phyloP scores from a whole-genome alignment of 768 basidiomycete species.

The Clavaria fumosa region DNA sequence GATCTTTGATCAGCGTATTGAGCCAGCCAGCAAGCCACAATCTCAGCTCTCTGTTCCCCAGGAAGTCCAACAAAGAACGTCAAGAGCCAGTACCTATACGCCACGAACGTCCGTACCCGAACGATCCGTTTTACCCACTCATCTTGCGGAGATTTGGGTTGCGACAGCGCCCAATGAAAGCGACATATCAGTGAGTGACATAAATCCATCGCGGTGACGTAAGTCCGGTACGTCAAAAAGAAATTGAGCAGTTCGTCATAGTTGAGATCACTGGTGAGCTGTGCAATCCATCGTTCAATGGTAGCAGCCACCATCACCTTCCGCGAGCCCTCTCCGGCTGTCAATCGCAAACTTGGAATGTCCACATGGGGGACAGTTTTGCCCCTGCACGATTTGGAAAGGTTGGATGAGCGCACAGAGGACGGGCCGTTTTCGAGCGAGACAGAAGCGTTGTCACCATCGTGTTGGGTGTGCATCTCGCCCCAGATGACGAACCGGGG shows the following conservation, averaged over 20 bases:
- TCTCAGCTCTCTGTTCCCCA: slow-evolving; percentile 66
- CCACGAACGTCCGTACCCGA: slow-evolving; percentile 78
- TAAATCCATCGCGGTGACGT: slow-evolving; percentile 64
- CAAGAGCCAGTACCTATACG: slow-evolving; percentile 79
- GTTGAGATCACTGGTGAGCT: slow-evolving; percentile 73
- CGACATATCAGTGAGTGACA: slow-evolving; percentile 71
- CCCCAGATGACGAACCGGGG: slow-evolving; percentile 92
- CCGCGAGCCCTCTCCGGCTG: slow-evolving; percentile 18
- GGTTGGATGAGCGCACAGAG: slow-evolving; percentile 19
- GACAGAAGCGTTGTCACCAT: slow-evolving; percentile 23
- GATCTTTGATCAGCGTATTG: slow-evolving; percentile 60
- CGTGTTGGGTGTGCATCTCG: slow-evolving; percentile 26
- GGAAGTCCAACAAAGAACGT: slow-evolving; percentile 86
- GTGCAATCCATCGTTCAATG: slow-evolving; percentile 87
- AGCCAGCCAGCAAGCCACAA: slow-evolving; percentile 63
- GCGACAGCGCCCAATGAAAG: slow-evolving; percentile 76
- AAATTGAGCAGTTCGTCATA: slow-evolving; percentile 82
- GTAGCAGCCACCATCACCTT: slow-evolving; percentile 73
- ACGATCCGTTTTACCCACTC: slow-evolving; percentile 64
- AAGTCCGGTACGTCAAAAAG: slow-evolving; percentile 84
- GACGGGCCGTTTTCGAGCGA: slow-evolving; percentile 28
- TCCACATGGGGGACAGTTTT: slow-evolving; percentile 22
- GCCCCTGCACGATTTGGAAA: slow-evolving; percentile 17
- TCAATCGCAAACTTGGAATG: slow-evolving; percentile 13
- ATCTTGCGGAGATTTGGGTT: slow-evolving; percentile 35